Percentiles rank a stretch among this genome's conserved stretches.
phyloP scores from a whole-genome alignment of 2,329 filamentous ascomycete genomes.

The Paramyrothecium sp. region DNA sequence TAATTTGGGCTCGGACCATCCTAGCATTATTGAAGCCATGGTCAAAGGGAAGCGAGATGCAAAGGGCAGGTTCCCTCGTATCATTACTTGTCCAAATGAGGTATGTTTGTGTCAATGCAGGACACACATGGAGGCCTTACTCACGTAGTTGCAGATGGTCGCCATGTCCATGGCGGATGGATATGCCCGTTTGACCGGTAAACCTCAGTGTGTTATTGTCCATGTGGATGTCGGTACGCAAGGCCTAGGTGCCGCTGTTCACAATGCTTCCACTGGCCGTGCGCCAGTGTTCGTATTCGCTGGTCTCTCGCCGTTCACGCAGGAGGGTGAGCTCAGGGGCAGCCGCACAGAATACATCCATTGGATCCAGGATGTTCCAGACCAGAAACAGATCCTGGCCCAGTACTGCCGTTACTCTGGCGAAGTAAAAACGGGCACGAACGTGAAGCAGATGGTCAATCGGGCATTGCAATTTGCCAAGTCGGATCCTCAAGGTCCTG shows the following conservation, averaged over 20 bases:
- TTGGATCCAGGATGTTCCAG: slow-evolving; percentile 79
- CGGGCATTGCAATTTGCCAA: slow-evolving; percentile 77
- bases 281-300: slow-evolving; percentile 76
- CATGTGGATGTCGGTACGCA: slow-evolving; percentile 82
- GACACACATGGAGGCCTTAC: slow-evolving; percentile 38
- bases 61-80: slow-evolving; percentile 55
- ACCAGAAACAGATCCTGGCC: slow-evolving; percentile 74
- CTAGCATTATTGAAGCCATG: slow-evolving; percentile 75
- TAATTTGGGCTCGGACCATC: slow-evolving; percentile 68
- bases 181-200: slow-evolving; percentile 67
- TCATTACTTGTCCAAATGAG: slow-evolving; percentile 78
- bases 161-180: slow-evolving; percentile 81
- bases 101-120: slow-evolving; percentile 32
- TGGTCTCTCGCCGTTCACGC: slow-evolving; percentile 71
- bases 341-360: slow-evolving; percentile 78
- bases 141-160: slow-evolving; percentile 60
- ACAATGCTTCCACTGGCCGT: slow-evolving; percentile 73
- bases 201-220: slow-evolving; percentile 73
- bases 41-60: slow-evolving; percentile 61
- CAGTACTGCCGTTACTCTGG: slow-evolving; percentile 83
- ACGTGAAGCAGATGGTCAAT: slow-evolving; percentile 85
- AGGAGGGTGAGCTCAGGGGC: slow-evolving; percentile 73
- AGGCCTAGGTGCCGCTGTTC: slow-evolving; percentile 70
- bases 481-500: slow-evolving; percentile 73
- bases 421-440: slow-evolving; percentile 79